Base-by-base conservation (phyloP, 139 green algal species). In the Chlorella sp. region DNA sequence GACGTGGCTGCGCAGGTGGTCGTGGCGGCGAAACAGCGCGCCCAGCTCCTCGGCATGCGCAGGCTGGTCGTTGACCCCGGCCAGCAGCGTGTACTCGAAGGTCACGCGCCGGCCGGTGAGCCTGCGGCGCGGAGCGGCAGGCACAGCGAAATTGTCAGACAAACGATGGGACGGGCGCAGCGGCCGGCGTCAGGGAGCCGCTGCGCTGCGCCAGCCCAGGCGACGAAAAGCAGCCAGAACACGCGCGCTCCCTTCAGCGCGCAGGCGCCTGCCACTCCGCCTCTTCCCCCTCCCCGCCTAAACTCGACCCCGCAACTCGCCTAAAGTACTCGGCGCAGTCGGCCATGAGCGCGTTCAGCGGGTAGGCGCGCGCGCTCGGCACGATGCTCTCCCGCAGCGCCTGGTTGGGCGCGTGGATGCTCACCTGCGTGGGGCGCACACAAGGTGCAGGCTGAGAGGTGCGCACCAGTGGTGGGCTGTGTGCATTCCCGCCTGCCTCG, bases 1-100 rank as follows among this genome's bases (percentile, higher is more conserved):
- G 14, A 98, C 93, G 69, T 99, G 95, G 31, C 51, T 77, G 53
- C 79, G 65, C 67, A 97, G 69, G 64, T 42, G 27, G 27, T 90
- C 73, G 79, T 92, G 74, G 2, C 75, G 74, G 3, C 73, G 74
- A 77, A 99, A 87, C 80, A 98, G 74, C 31, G 23, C 56, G 1
- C 79, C 86, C 58, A 99, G 86, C 87, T 97, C 87, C 59, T 82
- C 38, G 0, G 94, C 94, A 85, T 94, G 85, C 40, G 84, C 46
- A 0, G 75, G 46, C 4, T 53, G 42, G 74, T 97, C 93, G 63
- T 98, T 98, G 41, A 94, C 82, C 35, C 90, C 92, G 2, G 67
- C 61, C 66, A 99, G 79, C 17, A 99, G 88, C 0, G 92, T 97
- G 90, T 99, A 99, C 83, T 99, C 96, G 71, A 99, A 99, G 2